Conservation (phyloP, 139 green algal species). For the Chlamydomonas sp. region DNA sequence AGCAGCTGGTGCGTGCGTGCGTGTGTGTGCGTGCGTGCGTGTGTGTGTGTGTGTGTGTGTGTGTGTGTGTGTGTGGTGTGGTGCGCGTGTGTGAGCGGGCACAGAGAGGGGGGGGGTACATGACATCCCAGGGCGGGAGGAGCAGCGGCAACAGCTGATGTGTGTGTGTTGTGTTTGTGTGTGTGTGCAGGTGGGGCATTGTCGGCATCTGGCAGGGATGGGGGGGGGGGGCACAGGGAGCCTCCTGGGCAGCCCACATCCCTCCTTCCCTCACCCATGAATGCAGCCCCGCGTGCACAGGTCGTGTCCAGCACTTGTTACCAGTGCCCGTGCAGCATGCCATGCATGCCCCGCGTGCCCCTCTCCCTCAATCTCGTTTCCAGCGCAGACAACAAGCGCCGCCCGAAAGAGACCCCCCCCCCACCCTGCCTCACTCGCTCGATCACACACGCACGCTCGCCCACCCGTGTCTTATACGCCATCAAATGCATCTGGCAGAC, state of each 20-base stretch:
- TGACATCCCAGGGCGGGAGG: conserved; percentile 66
- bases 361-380: background rate
- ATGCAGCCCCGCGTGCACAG: background rate
- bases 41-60: conserved; percentile 6
- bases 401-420: background rate
- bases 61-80: background rate
- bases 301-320: no score
- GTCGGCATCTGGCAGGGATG: background rate
- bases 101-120: conserved; percentile 22
- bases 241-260: background rate
- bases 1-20: conserved; percentile 38
- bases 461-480: no score
- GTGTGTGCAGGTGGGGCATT: background rate
- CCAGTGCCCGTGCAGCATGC: background rate
- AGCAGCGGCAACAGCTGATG: conserved; percentile 60
- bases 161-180: background rate
- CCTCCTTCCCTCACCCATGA: background rate
- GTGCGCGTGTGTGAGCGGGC: background rate
- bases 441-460: background rate
- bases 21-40: conserved; percentile 30
- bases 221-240: conserved; percentile 33
- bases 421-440: no score
- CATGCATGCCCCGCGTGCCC: background rate
- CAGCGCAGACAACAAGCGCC: no score
- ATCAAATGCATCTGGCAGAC: no score